phyloP scores from a whole-genome alignment of 2,329 filamentous ascomycete species.

The Pseudogymnoascus verrucosus region DNA sequence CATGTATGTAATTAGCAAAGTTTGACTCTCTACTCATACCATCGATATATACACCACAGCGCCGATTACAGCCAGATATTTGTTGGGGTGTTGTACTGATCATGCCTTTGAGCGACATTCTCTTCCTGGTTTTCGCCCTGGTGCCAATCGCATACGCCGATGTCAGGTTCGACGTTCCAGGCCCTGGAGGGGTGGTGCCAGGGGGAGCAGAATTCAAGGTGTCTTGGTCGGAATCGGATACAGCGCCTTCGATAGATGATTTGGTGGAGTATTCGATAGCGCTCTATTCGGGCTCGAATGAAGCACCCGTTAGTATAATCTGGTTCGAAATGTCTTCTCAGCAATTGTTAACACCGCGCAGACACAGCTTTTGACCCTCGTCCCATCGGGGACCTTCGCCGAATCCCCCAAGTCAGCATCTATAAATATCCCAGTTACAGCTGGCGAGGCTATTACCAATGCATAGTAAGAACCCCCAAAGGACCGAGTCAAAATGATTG shows the following conservation, averaged over 20 bases:
- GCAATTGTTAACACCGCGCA: slow-evolving; percentile 11
- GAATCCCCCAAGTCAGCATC: slow-evolving; percentile 17
- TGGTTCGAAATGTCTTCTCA: slow-evolving; percentile 2
- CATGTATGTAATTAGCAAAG: neutral
- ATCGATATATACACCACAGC: neutral
- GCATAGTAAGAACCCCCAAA: slow-evolving; percentile 24
- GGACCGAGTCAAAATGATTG: neutral
- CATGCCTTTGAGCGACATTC: neutral
- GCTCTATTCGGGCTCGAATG: slow-evolving; percentile 53
- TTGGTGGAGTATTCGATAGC: slow-evolving; percentile 49
- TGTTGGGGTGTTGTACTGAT: neutral
- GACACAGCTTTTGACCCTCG: slow-evolving; percentile 25
- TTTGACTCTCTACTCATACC: neutral
- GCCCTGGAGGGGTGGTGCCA: slow-evolving; percentile 40
- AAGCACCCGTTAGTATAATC: slow-evolving; percentile 33
- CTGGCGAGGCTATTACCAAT: slow-evolving; percentile 23
- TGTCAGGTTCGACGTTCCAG: slow-evolving; percentile 42
- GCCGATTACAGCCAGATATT: neutral
- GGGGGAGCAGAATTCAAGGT: slow-evolving; percentile 44
- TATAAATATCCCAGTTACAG: slow-evolving; percentile 22
- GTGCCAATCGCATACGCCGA: slow-evolving; percentile 23
- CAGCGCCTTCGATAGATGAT: slow-evolving; percentile 39
- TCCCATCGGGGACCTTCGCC: slow-evolving; percentile 24
- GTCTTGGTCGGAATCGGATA: slow-evolving; percentile 48
- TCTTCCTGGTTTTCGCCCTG: slow-evolving; percentile 11